A percentile compares a stretch with the other conserved stretches of the same genome.
Evolutionary conservation across 257 asterid genomes (phyloP).

Genomic region (Striga asiatica): DNA sequence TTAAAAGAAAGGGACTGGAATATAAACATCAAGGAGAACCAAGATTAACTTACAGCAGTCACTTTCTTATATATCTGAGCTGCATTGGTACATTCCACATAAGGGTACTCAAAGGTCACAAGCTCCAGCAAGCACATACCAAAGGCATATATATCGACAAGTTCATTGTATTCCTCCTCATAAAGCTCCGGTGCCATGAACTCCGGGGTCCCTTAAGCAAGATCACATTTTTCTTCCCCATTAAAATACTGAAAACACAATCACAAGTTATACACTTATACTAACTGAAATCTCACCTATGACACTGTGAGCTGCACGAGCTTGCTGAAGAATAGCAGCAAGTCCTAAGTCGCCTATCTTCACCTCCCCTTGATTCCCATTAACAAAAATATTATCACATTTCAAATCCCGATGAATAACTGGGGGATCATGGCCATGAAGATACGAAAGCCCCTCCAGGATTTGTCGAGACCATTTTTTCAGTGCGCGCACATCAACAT

Average conservation of each 20-base stretch:
- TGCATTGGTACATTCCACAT: constrained; percentile 47
- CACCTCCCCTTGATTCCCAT: constrained; percentile 48
- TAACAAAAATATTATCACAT: constrained; percentile 57
- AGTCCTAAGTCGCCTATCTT: constrained; percentile 46
- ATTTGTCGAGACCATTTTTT: constrained; percentile 96
- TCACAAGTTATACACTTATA: neutral
- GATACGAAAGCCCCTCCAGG: constrained; percentile 77
- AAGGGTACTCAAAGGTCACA: constrained; percentile 53
- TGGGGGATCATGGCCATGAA: constrained; percentile 85
- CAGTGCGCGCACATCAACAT: constrained; percentile 79
- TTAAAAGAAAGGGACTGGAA: neutral
- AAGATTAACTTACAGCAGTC: constrained; percentile 30
- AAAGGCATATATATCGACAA: constrained; percentile 46
- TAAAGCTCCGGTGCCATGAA: constrained; percentile 60
- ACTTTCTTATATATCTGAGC: constrained; percentile 56
- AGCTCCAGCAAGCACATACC: constrained; percentile 58
- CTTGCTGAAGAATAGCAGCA: constrained; percentile 46
- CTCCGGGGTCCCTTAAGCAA: constrained; percentile 40
- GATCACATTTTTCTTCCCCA: neutral
- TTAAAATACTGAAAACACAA: neutral
- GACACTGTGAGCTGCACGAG: constrained; percentile 73
- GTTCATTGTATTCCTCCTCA: constrained; percentile 48
- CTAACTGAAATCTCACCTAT: constrained; percentile 26
- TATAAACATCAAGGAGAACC: neutral
- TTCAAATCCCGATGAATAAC: constrained; percentile 93